Evolutionary conservation across 2,329 filamentous ascomycete genomes (phyloP), one percentile per base, ranked within the genome.

Genomic region (Albifimbria verrucaria): DNA sequence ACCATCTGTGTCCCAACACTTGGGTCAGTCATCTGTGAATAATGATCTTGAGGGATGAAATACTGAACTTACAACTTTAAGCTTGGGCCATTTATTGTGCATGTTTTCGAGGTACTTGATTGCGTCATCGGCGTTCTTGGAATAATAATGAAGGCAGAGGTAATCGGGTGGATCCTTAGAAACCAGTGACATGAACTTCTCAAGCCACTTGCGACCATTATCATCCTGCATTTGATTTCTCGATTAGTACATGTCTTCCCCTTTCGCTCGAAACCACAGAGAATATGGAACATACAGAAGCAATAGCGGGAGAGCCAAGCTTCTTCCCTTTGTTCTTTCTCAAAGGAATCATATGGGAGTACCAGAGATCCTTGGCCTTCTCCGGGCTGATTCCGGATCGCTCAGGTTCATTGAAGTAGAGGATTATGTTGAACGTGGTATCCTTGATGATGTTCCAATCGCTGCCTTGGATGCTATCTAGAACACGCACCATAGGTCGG

Each of bases 91-190:
- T 24, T 47, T 47, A 6, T 47, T 21, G 44, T 47, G 44, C 44
- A 47, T 47, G 5, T 47, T 24, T 23, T 47, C 44, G 21, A 47
- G 21, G 22, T 47, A 47, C 7, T n/a, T 24, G 22, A 47, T 47
- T 15, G 44, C 44, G 15, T 25, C 44, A 26, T 47, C 26, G 44
- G 11, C 44, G 22, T 47, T n/a, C 7, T 10, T 47, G 15, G 44
- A 47, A 23, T 47, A 47, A n/a, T 47, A 47, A n/a, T 47, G 44
- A 18, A 47, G 44, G 22, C 44, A 47, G 44, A 47, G 44, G 15
- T 25, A 47, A 23, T 47, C 44, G 10, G 44, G 44, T 4, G 44
- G 44, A 23, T 47, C 44, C 4, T n/a, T 47, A 12, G 44, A 10
- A 25, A 47, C 22, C 17, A 47, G 44, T 7, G 44, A 47, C 44